Conservation (phyloP, 352 stramenopile species). For the Pythium brachiatum region DNA sequence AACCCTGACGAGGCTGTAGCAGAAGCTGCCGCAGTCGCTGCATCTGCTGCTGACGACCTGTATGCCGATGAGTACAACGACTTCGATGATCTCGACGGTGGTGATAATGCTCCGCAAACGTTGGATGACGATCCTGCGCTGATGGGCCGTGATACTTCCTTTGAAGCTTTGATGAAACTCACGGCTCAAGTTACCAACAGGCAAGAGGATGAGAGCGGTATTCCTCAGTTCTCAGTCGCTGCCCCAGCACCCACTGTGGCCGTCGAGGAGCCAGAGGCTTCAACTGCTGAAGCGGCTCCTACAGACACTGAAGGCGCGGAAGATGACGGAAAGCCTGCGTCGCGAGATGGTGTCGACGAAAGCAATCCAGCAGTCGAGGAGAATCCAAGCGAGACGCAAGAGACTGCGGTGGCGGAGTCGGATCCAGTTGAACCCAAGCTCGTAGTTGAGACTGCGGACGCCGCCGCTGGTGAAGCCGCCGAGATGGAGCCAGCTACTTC, state of each 20-base stretch:
- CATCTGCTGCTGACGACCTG: constrained; percentile 35
- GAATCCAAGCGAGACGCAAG: background rate
- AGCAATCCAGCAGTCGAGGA: background rate
- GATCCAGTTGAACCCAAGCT: no score
- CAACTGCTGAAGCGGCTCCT: background rate
- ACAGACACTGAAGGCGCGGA: background rate
- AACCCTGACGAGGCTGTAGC: background rate
- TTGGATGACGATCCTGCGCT: constrained; percentile 12
- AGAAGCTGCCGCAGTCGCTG: constrained; percentile 16
- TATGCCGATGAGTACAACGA: constrained; percentile 58
- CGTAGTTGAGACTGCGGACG: background rate
- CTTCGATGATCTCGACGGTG: constrained; percentile 37
- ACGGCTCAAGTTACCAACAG: constrained; percentile 20
- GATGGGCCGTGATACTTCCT: constrained; percentile 14
- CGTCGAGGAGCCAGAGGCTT: background rate
- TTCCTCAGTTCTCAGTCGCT: constrained; percentile 6
- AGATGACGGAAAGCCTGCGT: background rate
- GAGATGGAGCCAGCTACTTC: background rate
- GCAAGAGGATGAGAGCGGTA: background rate
- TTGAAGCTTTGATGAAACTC: constrained; percentile 25
- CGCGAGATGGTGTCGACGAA: background rate
- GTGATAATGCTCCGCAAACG: constrained; percentile 15
- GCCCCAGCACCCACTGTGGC: background rate
- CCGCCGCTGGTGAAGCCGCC: background rate
- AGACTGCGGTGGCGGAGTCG: background rate